Base-by-base conservation (phyloP, 2,329 filamentous ascomycete species). In the Alternaria metachromatica region DNA sequence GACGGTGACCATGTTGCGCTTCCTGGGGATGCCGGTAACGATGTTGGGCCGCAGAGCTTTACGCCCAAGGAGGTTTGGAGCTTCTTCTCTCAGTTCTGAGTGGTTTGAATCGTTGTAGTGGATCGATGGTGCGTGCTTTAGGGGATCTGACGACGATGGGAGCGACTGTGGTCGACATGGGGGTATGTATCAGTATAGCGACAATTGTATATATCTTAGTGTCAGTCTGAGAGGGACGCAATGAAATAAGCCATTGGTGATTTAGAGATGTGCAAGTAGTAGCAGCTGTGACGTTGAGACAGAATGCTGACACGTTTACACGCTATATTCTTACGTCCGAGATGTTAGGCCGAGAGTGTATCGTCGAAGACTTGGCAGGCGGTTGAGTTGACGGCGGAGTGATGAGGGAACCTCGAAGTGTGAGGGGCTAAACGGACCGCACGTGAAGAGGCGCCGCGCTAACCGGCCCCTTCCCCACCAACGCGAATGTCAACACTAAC, bases 11-110 rank as follows among this genome's bases (percentile, higher is more conserved):
- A 72, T 59, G 65, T 63, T 23, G 60, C 69, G 18, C 72, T 74
- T 49, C 66, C 66, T 7, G 69, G 72, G 7, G 62, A 68, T 30
- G 45, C 49, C 2, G 66, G 64, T 18, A 62, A 49, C 25, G 63
- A 64, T 55, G 58, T 58, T 5, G 66, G 64, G 5, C 37, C 58
- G 9, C 60, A 55, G 21, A 69, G 64, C 20, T 73, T 68, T 58
- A 66, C 75, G 8, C 71, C 78, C 45, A 69, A 67, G 6, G 72
- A 66, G 20, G 66, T 68, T 13, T 80, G 79, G 78, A 67, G 59
- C 10, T 80, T 80, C 62, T 80, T 80, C 43, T 62, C 67, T n/a
- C 68, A 72, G 45, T 73, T 72, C n/a, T 51, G 3, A 51, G 49
- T 9, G 7, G 5, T 13, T 13, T 48, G 26, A 50, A 11, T 30